Conservation (phyloP, 768 basidiomycete genomes). For the Erythrobasidium yunnanense region DNA sequence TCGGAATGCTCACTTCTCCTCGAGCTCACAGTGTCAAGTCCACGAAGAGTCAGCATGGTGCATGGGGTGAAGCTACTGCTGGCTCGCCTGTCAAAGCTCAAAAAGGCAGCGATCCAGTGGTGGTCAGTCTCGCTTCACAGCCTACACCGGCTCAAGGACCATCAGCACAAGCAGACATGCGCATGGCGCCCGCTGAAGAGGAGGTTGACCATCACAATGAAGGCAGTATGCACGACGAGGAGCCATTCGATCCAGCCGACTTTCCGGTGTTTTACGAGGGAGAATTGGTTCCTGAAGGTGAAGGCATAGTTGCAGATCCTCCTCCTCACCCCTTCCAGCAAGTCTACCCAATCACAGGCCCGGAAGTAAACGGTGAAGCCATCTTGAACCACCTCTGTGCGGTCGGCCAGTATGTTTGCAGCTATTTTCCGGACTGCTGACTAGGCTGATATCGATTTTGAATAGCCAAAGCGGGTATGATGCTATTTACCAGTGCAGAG, state of each 20-base stretch:
- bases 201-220: not conserved
- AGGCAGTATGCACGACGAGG: not conserved
- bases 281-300: not conserved
- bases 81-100: not conserved
- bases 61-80: not conserved
- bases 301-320: not conserved
- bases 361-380: slow-evolving; percentile 5
- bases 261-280: slow-evolving; percentile 2
- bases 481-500: slow-evolving; percentile 3
- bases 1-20: not conserved
- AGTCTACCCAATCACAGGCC: slow-evolving; percentile 4
- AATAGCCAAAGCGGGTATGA: not conserved
- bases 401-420: slow-evolving; percentile 1
- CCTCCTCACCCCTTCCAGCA: slow-evolving; percentile 7
- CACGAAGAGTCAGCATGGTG: no score
- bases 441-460: not conserved
- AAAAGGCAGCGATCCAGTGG: slow-evolving; percentile 18
- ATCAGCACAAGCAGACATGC: not conserved
- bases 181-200: not conserved
- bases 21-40: no score
- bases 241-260: slow-evolving; percentile 1
- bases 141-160: not conserved
- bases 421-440: not conserved
- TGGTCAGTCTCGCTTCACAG: slow-evolving; percentile 18
- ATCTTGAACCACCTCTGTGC: not conserved